Evolutionary conservation across 2,329 filamentous ascomycete species (phyloP), one percentile per base, ranked within the genome.

Genomic region (Proliferodiscus dingleyae): DNA sequence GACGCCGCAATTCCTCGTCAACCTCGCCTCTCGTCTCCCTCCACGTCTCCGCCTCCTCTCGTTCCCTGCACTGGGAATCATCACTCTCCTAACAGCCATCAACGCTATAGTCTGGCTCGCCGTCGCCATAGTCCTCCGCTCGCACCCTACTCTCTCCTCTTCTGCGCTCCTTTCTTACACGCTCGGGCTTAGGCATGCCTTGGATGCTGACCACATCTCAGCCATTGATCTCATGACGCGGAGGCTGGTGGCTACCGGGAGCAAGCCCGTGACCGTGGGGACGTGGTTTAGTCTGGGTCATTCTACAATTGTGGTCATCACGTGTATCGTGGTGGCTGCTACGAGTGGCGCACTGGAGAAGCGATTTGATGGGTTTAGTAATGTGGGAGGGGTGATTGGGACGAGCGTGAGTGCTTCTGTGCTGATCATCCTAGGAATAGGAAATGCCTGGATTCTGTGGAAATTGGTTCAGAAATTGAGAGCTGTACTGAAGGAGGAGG

Each of bases 171-270:
- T 97, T 1, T 83, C 90, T 21, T 97, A 94, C 66, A 88, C 88
- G 0, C 77, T 97, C 9, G 91, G 91, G 2, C 77, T 97, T 10
- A 85, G 91, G 33, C 91, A 97, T 71, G 91, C 91, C n/a, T 80
- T 97, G 36, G 93, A 97, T 61, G 93, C 91, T n/a, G 91, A 97
- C 67, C 93, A 97, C 62, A 87, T 87, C 53, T 58, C 48, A 58
- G 91, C 90, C 52, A 98, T 97, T 59, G 91, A 97, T 67, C 77
- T 97, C 29, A 95, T 94, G 83, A 97, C 93, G 1, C 78, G 93
- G 3, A 82, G 91, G 5, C 78, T 97, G 19, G 81, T 97, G 29
- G 90, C 90, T 0, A 79, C 87, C 0, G 89, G 89, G 15, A 88
- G 93, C 61, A 80, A 80, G 2, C 90, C 91, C 2, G 89, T 94